These are phyloP conservation scores for Aureobasidium namibiae DNA, from an alignment of 2,329 filamentous ascomycete genomes.

Conservation along the genomic window DNA sequence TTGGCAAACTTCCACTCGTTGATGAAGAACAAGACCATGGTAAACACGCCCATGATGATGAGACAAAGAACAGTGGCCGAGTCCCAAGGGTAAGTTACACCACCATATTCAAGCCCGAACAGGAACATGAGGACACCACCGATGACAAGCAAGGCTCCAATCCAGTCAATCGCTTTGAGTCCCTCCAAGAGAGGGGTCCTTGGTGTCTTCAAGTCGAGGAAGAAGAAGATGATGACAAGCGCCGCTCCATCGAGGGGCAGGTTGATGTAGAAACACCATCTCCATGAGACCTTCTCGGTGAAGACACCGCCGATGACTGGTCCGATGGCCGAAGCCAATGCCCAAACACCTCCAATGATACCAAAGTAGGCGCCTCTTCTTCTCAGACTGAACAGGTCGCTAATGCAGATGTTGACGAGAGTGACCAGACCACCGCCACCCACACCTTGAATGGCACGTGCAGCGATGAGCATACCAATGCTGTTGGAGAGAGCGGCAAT, in stretches of 20 bases:
- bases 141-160: conserved; percentile 58
- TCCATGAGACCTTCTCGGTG: conserved; percentile 39
- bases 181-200: conserved; percentile 54
- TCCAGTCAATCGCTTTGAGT: conserved; percentile 57
- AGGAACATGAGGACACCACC: conserved; percentile 79
- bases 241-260: conserved; percentile 53
- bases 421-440: conserved; percentile 56
- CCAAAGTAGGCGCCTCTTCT: conserved; percentile 54
- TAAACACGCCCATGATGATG: conserved; percentile 15
- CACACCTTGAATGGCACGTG: conserved; percentile 54
- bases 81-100: conserved; percentile 64
- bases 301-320: conserved; percentile 61
- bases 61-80: conserved; percentile 54
- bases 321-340: conserved; percentile 56
- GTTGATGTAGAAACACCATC: conserved; percentile 44
- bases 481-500: conserved; percentile 51
- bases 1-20: conserved; percentile 66
- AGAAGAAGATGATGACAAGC: conserved; percentile 51
- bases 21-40: conserved; percentile 53
- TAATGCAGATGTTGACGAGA: conserved; percentile 56
- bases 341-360: conserved; percentile 59
- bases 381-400: conserved; percentile 53
- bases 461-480: conserved; percentile 55
- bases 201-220: conserved; percentile 60
- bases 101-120: conserved; percentile 78